A percentile compares a stretch with the other conserved stretches of the same genome.
Conservation (phyloP, 495 filamentous ascomycete genomes). For the Penicillium longicatenatum region DNA sequence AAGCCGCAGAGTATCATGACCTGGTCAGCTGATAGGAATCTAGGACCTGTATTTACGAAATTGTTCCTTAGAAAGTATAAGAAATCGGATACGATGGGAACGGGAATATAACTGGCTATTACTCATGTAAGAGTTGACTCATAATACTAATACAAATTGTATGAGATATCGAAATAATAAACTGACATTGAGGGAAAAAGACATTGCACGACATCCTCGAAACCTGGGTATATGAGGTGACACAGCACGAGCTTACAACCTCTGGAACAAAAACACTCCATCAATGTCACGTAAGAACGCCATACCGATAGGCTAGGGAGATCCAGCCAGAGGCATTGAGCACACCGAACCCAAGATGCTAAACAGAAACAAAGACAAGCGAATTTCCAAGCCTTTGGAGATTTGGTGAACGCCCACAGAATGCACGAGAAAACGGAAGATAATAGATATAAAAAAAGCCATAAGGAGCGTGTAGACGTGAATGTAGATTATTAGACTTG, state of each 20-base stretch:
- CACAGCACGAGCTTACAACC: conserved; percentile 15
- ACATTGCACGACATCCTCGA: not conserved
- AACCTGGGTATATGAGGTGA: conserved; percentile 30
- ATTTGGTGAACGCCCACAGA: conserved; percentile 23
- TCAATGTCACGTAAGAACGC: conserved; percentile 29
- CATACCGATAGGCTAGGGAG: conserved; percentile 11
- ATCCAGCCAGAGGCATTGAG: conserved; percentile 19
- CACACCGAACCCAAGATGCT: conserved; percentile 3
- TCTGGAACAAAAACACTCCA: conserved; percentile 26
- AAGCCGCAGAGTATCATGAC: too few relatives aligned
- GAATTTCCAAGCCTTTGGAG: conserved; percentile 8
- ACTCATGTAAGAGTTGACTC: not conserved
- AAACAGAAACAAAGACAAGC: not conserved
- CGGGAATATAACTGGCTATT: not conserved
- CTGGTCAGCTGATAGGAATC: too few relatives aligned
- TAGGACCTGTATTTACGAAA: too few relatives aligned
- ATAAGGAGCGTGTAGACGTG: not conserved
- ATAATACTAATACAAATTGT: not conserved
- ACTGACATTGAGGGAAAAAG: conserved; percentile 3
- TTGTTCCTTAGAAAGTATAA: too few relatives aligned
- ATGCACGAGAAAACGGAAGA: conserved; percentile 16
- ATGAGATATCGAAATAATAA: not conserved
- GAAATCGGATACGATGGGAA: not conserved
- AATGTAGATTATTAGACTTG: conserved; percentile 18
- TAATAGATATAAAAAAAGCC: conserved; percentile 4